These are phyloP conservation scores for Hypoxylon sp. DNA, from an alignment of 2,329 filamentous ascomycete genomes.

Conservation along the genomic window DNA sequence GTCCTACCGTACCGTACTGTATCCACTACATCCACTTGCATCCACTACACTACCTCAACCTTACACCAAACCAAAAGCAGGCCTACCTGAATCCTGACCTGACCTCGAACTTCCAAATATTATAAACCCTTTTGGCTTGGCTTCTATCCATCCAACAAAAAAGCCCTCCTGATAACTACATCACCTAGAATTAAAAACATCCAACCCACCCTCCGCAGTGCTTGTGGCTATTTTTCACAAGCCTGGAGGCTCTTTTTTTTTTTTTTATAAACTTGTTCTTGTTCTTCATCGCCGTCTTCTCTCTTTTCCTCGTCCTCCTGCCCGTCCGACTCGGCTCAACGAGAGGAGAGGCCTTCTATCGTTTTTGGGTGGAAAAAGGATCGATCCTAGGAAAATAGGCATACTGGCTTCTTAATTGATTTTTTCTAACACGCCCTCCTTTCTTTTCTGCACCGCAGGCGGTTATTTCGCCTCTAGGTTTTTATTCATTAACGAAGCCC, in stretches of 20 bases:
- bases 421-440: constrained; percentile 35
- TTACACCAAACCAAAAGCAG: constrained; percentile 40
- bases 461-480: constrained; percentile 53
- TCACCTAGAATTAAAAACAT: constrained; percentile 42
- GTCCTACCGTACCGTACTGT: constrained; percentile 27
- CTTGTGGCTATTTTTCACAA: constrained; percentile 38
- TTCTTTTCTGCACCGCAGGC: constrained; percentile 52
- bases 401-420: constrained; percentile 51
- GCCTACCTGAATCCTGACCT: constrained; percentile 42
- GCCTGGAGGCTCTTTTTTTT: constrained; percentile 42
- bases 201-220: constrained; percentile 29
- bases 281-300: constrained; percentile 36
- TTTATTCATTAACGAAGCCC: constrained; percentile 44
- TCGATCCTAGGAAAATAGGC: constrained; percentile 41
- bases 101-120: constrained; percentile 45
- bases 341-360: constrained; percentile 32
- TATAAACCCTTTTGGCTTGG: constrained; percentile 45
- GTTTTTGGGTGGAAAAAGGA: constrained; percentile 37
- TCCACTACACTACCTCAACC: constrained; percentile 33
- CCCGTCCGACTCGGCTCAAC: constrained; percentile 31
- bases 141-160: constrained; percentile 43
- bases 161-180: constrained; percentile 41
- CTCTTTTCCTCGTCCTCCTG: constrained; percentile 30
- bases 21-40: constrained; percentile 20
- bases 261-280: constrained; percentile 43